These are phyloP conservation scores for Colletotrichum sp. DNA, from an alignment of 2,329 filamentous ascomycete genomes.

Conservation along the genomic window DNA sequence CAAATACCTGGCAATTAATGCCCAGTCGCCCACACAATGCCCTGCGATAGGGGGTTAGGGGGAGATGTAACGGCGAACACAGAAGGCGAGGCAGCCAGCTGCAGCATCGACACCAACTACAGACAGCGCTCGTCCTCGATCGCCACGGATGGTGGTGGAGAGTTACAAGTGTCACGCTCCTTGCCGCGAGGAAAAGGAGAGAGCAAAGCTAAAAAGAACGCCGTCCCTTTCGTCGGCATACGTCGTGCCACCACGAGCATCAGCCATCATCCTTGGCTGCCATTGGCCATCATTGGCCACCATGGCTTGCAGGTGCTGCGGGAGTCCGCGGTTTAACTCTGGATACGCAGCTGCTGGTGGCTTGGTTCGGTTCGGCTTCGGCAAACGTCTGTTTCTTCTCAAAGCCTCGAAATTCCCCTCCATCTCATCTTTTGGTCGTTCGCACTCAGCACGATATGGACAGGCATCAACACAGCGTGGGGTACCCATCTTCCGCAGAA, in stretches of 20 bases:
- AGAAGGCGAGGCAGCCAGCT: background rate
- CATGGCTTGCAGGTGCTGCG: background rate
- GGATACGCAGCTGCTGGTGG: background rate
- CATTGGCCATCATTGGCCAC: background rate
- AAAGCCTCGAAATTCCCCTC: background rate
- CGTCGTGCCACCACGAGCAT: slow-evolving; percentile 9
- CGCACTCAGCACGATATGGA: background rate
- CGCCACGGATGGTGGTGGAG: background rate
- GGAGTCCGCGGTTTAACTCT: background rate
- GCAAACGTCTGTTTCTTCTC: background rate
- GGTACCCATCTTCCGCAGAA: background rate
- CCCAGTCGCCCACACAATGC: background rate
- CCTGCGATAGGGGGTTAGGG: background rate
- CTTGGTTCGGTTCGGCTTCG: background rate
- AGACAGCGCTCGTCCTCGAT: background rate
- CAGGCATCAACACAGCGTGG: background rate
- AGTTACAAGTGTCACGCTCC: background rate
- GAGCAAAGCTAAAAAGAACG: slow-evolving; percentile 13
- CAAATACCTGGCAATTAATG: slow-evolving; percentile 1
- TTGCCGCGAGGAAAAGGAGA: slow-evolving; percentile 10
- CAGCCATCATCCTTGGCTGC: slow-evolving; percentile 15
- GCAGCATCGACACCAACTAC: background rate
- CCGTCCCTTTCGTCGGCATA: slow-evolving; percentile 5
- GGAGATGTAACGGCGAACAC: background rate
- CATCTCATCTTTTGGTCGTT: background rate